Evolutionary conservation across 768 basidiomycete species (phyloP).

Genomic region (Lactarius vividus): DNA sequence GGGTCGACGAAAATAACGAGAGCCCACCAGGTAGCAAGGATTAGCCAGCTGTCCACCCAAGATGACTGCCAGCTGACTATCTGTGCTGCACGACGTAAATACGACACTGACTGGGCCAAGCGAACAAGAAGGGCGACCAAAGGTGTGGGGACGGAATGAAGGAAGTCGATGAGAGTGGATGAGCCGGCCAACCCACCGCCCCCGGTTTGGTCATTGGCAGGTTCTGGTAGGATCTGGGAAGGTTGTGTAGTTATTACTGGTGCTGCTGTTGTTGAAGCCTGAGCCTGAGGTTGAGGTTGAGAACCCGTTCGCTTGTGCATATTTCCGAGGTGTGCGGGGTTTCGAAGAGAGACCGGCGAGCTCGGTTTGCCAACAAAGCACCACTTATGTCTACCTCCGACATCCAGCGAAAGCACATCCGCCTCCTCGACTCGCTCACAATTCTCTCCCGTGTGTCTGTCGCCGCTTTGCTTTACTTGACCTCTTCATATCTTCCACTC

Average conservation of each 20-base stretch:
- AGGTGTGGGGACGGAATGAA: constrained; percentile 58
- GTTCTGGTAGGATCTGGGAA: not conserved
- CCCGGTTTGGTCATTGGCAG: not conserved
- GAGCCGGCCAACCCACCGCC: constrained; percentile 19
- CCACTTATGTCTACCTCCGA: not conserved
- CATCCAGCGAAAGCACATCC: constrained; percentile 5
- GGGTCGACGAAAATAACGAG: constrained; percentile 54
- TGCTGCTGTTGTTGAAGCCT: not conserved
- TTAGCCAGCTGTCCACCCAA: constrained; percentile 63
- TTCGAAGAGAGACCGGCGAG: not conserved
- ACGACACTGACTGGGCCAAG: constrained; percentile 54
- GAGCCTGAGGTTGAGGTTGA: not conserved
- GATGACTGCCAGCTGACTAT: constrained; percentile 54
- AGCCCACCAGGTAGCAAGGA: constrained; percentile 75
- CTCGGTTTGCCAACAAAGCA: not conserved
- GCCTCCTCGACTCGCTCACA: constrained; percentile 20
- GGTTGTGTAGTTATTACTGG: not conserved
- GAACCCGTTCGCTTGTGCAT: constrained; percentile 11
- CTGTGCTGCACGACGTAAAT: constrained; percentile 44
- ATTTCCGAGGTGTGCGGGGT: not conserved
- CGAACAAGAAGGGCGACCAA: constrained; percentile 59
- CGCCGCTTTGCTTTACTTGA: constrained; percentile 14
- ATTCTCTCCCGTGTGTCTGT: constrained; percentile 15
- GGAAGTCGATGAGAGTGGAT: constrained; percentile 43
- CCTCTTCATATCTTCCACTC: constrained; percentile 19